phyloP scores from a whole-genome alignment of 2,329 filamentous ascomycete species.

The Colletotrichum lini region DNA sequence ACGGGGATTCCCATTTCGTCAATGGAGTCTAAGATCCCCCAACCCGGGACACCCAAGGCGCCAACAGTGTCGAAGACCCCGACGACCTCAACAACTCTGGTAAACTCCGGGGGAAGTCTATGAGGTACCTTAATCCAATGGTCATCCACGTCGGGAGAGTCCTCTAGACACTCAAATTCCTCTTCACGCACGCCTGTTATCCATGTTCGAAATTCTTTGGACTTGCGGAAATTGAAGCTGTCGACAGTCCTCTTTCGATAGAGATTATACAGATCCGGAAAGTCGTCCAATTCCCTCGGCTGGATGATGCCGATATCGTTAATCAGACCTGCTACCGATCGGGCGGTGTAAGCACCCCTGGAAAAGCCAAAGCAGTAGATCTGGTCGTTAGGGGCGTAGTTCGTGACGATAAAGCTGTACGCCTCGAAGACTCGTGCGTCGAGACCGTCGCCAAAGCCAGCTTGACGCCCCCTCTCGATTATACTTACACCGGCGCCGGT shows the following conservation, averaged over 20 bases:
- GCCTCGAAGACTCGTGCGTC: constrained; percentile 47
- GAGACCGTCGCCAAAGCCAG: constrained; percentile 18
- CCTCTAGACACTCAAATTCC: not conserved
- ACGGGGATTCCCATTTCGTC: constrained; percentile 33
- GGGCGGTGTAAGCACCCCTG: constrained; percentile 57
- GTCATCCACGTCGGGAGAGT: not conserved
- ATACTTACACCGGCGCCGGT: not conserved
- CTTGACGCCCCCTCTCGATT: not conserved
- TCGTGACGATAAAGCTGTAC: constrained; percentile 56
- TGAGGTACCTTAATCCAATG: not conserved
- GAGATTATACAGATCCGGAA: not conserved
- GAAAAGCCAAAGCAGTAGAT: constrained; percentile 57
- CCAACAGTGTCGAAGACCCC: constrained; percentile 41
- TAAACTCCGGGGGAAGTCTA: constrained; percentile 7
- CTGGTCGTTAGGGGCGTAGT: constrained; percentile 54
- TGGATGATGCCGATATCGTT: constrained; percentile 45
- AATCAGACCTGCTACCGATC: constrained; percentile 56
- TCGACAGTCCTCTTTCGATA: not conserved
- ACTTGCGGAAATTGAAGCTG: constrained; percentile 11
- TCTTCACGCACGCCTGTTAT: not conserved
- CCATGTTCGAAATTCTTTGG: constrained; percentile 6
- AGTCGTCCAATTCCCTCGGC: constrained; percentile 18
- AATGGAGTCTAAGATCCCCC: constrained; percentile 37
- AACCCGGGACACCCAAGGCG: not conserved
- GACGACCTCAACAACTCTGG: constrained; percentile 21